A percentile compares a stretch with the other conserved stretches of the same genome.
Conservation (phyloP, 192 early-diverging fungal genomes). For the Coemansia sp. region DNA sequence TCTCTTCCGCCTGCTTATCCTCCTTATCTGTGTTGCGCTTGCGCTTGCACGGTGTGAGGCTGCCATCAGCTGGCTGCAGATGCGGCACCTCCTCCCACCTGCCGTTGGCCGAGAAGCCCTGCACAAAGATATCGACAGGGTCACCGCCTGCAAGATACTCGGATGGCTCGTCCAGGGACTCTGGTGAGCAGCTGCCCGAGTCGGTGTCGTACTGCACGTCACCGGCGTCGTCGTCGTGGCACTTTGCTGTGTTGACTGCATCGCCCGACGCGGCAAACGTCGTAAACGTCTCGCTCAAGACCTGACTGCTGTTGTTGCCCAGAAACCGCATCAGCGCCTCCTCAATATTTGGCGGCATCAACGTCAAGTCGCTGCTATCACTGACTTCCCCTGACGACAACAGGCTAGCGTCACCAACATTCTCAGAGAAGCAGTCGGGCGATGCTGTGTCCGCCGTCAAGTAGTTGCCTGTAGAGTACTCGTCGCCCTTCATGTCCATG, state of each 20-base stretch:
- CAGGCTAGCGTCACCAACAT: conserved; percentile 14
- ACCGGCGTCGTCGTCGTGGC: conserved; percentile 20
- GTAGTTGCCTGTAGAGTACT: conserved; percentile 23
- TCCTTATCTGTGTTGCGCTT: conserved; percentile 42
- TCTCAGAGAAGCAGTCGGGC: conserved; percentile 13
- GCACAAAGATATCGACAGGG: conserved; percentile 40
- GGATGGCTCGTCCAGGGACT: conserved; percentile 24
- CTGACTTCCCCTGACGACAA: conserved; percentile 15
- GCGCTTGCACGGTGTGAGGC: conserved; percentile 51
- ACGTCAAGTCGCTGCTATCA: background rate
- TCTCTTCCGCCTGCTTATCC: conserved; percentile 30
- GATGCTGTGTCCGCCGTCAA: conserved; percentile 21
- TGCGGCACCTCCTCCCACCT: conserved; percentile 38
- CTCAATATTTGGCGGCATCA: conserved; percentile 40
- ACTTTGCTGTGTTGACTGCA: conserved; percentile 6
- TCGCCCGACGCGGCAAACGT: conserved; percentile 27
- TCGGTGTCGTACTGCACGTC: conserved; percentile 33
- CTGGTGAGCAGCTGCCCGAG: conserved; percentile 36
- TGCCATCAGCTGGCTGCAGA: conserved; percentile 17
- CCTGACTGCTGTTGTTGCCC: conserved; percentile 39
- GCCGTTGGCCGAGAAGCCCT: conserved; percentile 27
- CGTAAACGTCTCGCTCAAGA: conserved; percentile 44
- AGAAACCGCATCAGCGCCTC: conserved; percentile 49
- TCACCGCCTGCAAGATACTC: conserved; percentile 35
- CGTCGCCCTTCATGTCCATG: conserved; percentile 19